These are phyloP conservation scores for Volvox africanus DNA, from an alignment of 139 green algal genomes.

Conservation along the genomic window DNA sequence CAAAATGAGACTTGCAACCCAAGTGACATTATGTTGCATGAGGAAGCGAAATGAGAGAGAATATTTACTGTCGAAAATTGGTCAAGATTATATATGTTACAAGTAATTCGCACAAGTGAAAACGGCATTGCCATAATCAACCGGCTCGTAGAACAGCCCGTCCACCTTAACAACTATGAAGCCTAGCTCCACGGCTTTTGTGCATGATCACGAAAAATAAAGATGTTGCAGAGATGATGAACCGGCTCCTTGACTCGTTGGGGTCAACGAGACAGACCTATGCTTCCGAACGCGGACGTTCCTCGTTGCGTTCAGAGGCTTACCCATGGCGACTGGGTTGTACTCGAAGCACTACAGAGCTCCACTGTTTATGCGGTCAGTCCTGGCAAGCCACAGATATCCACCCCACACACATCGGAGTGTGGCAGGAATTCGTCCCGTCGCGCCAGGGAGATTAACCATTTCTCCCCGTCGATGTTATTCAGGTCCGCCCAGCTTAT, in stretches of 20 bases:
- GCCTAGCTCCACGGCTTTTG: too few species aligned
- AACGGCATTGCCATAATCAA: too few species aligned
- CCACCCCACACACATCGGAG: not conserved
- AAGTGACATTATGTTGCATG: not conserved
- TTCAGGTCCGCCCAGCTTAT: not conserved
- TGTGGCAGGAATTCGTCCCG: not conserved
- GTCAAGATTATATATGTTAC: not conserved
- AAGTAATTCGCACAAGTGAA: not conserved
- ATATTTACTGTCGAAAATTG: not conserved
- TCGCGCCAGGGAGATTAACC: not conserved
- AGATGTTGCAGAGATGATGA: too few species aligned
- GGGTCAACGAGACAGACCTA: not conserved
- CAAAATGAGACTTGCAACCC: not conserved
- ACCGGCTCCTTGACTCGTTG: not conserved
- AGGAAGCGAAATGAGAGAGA: not conserved
- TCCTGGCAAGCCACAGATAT: not conserved
- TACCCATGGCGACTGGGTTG: constrained; percentile 15
- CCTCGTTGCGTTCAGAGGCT: not conserved
- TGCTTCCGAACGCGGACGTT: not conserved
- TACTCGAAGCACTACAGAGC: constrained; percentile 8
- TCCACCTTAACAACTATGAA: too few species aligned
- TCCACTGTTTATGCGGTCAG: constrained; percentile 13
- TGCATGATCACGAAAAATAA: too few species aligned
- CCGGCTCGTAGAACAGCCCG: too few species aligned
- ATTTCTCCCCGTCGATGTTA: not conserved